Evolutionary conservation across 108 stramenopile genomes (phyloP).

Genomic region (Fistulifera pelliculosa): DNA sequence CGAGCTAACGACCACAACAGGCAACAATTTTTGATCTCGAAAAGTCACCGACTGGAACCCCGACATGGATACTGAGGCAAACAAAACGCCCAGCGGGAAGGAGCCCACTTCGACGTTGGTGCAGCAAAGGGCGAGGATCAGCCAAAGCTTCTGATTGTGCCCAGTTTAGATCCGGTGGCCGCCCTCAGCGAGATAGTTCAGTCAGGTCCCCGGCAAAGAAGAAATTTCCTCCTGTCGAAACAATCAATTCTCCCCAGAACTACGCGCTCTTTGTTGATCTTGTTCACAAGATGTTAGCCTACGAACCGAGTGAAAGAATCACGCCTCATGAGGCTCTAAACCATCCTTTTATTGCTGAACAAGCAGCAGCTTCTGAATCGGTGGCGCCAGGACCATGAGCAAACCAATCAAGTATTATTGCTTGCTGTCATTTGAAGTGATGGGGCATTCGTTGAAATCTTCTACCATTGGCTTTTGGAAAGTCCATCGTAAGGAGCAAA

Average conservation of each 20-base stretch:
- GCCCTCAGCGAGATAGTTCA: constrained; percentile 67
- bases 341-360: constrained; percentile 77
- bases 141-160: constrained; percentile 28
- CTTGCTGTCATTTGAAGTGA: neutral
- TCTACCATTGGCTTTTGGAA: neutral
- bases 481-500: neutral
- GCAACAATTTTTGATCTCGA: constrained; percentile 61
- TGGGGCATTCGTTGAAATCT: neutral
- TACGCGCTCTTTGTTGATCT: constrained; percentile 92
- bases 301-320: constrained; percentile 68
- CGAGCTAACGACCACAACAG: constrained; percentile 64
- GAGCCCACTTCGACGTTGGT: constrained; percentile 10
- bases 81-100: constrained; percentile 11
- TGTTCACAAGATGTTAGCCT: constrained; percentile 84
- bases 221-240: constrained; percentile 54
- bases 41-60: constrained; percentile 31
- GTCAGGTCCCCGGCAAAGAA: constrained; percentile 60
- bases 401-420: neutral
- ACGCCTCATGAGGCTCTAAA: constrained; percentile 72
- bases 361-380: neutral
- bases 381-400: neutral
- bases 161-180: constrained; percentile 56
- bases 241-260: constrained; percentile 62
- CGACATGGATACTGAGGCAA: constrained; percentile 38
- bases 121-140: constrained; percentile 9